Evolutionary conservation across 2,329 filamentous ascomycete species (phyloP).

Genomic region (Sphaerulina musiva): DNA sequence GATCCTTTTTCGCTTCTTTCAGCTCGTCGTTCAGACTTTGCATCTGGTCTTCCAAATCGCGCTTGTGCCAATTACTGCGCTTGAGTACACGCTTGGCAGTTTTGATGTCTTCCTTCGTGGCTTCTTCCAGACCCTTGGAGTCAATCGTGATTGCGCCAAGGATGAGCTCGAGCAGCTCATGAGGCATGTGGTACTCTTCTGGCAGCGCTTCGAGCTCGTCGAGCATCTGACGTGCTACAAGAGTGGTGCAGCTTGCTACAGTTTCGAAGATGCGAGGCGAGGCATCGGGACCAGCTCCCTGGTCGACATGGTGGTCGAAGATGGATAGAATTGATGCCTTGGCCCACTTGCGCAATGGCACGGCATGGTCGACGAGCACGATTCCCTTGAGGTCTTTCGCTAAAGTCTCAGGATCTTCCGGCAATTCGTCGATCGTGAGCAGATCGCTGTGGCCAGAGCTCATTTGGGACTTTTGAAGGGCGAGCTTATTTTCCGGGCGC

Average conservation of each 20-base stretch:
- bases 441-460: conserved; percentile 43
- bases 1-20: conserved; percentile 39
- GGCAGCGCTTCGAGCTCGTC: conserved; percentile 41
- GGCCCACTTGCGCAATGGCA: conserved; percentile 41
- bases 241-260: conserved; percentile 41
- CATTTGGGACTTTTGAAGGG: conserved; percentile 43
- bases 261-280: conserved; percentile 42
- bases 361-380: conserved; percentile 42
- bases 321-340: conserved; percentile 42
- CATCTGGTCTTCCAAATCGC: conserved; percentile 40
- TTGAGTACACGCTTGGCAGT: conserved; percentile 37
- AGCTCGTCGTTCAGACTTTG: conserved; percentile 38
- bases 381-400: conserved; percentile 41
- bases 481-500: conserved; percentile 45
- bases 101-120: conserved; percentile 37
- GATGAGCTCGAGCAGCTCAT: conserved; percentile 45
- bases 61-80: conserved; percentile 40
- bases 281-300: conserved; percentile 38
- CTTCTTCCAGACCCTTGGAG: conserved; percentile 37
- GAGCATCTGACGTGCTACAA: conserved; percentile 45
- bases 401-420: conserved; percentile 43
- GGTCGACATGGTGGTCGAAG: conserved; percentile 44
- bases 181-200: conserved; percentile 44
- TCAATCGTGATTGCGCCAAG: conserved; percentile 45
- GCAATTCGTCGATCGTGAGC: conserved; percentile 44